Conservation (phyloP, 169 alveolate species). For the Plasmodium coatneyi region DNA sequence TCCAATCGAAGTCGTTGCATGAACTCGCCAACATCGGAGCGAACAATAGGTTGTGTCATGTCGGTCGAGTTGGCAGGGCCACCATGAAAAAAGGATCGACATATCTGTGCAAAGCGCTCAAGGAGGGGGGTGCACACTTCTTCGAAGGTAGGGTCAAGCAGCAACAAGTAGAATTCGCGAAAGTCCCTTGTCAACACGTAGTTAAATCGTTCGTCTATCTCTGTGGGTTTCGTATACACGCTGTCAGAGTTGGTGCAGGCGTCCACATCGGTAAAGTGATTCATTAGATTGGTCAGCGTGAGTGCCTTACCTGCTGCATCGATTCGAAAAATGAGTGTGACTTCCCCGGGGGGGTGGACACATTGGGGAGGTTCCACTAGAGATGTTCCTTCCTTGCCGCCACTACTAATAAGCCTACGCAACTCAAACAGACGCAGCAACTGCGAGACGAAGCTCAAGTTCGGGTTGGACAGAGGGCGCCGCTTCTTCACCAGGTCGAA, state of each 20-base stretch:
- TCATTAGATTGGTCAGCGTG: not conserved
- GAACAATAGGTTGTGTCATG: not conserved
- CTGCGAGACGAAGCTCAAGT: constrained; percentile 77
- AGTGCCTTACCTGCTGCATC: not conserved
- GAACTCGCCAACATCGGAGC: not conserved
- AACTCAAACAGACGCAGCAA: constrained; percentile 5
- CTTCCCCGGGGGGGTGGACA: not conserved
- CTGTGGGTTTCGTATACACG: not conserved
- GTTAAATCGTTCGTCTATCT: constrained; percentile 34
- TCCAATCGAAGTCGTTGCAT: not conserved
- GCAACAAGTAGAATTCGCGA: constrained; percentile 2
- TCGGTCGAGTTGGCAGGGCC: not conserved
- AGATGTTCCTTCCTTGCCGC: not conserved
- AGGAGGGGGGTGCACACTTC: not conserved
- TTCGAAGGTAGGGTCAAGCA: constrained; percentile 29
- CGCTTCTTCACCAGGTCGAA: constrained; percentile 78
- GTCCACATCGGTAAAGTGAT: not conserved
- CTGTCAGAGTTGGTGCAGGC: not conserved
- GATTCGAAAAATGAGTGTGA: constrained; percentile 7
- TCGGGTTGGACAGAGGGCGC: constrained; percentile 78
- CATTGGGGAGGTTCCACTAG: not conserved
- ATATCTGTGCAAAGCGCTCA: constrained; percentile 13
- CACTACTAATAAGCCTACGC: not conserved
- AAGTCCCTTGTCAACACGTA: constrained; percentile 10
- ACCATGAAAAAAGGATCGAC: not conserved